Evolutionary conservation across 2,329 filamentous ascomycete species (phyloP).

Genomic region (Fusarium sp.): DNA sequence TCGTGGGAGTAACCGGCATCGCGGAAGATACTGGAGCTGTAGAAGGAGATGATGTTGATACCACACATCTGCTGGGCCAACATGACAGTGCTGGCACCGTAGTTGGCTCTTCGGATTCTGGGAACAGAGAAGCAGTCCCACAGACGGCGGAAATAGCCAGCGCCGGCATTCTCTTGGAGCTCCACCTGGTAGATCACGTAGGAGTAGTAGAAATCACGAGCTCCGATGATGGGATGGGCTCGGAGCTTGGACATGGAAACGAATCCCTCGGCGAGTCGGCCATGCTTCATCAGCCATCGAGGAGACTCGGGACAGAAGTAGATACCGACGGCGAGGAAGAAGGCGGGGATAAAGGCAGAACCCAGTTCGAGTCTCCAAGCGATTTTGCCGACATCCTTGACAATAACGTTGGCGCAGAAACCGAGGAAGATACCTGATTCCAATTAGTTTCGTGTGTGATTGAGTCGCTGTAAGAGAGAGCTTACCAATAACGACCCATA

Average conservation of each 20-base stretch:
- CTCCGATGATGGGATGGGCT: slow-evolving; percentile 66
- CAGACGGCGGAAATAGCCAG: slow-evolving; percentile 62
- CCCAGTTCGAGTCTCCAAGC: slow-evolving; percentile 64
- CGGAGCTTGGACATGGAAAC: slow-evolving; percentile 64
- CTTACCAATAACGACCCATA: slow-evolving; percentile 72
- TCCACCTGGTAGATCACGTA: slow-evolving; percentile 59
- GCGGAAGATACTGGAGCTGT: slow-evolving; percentile 28
- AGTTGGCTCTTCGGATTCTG: slow-evolving; percentile 76
- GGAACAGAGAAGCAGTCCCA: slow-evolving; percentile 76
- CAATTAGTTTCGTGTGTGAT: too few relatives aligned
- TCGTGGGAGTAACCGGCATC: slow-evolving; percentile 4
- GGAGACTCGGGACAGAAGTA: slow-evolving; percentile 75
- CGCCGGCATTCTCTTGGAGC: slow-evolving; percentile 54
- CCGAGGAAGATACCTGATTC: slow-evolving; percentile 56
- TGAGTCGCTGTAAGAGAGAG: too few relatives aligned
- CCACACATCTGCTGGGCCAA: slow-evolving; percentile 78
- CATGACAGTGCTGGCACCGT: slow-evolving; percentile 85
- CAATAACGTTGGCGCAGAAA: slow-evolving; percentile 54
- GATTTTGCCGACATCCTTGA: slow-evolving; percentile 44
- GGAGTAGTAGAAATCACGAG: slow-evolving; percentile 70
- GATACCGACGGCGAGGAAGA: slow-evolving; percentile 66
- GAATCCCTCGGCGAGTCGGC: slow-evolving; percentile 70
- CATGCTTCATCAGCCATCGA: slow-evolving; percentile 75
- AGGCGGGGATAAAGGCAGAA: slow-evolving; percentile 70
- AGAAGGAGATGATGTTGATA: slow-evolving; percentile 64